Base-by-base conservation (phyloP, 2,329 filamentous ascomycete genomes). In the Fusarium anguioides region DNA sequence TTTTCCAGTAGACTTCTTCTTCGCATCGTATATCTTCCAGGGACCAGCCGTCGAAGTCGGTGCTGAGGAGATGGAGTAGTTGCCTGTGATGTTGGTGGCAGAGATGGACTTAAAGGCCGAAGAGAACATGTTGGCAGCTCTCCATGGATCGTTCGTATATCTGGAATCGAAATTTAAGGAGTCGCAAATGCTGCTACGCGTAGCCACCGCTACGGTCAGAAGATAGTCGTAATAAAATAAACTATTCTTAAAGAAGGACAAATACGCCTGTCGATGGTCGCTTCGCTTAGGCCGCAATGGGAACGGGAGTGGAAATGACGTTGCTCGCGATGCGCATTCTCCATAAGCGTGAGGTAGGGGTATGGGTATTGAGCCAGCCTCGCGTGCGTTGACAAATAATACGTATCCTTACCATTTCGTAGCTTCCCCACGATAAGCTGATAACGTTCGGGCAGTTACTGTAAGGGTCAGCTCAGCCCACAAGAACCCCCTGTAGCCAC, bases 1-100 rank as follows among this genome's bases (percentile, higher is more conserved):
- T 77, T 96, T 97, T 69, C 92, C 93, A 0, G 94, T 97, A 27
- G 91, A 93, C 81, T 97, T 98, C 82, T 96, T 96, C 83, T 97
- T 98, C 60, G 92, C 94, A 81, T 97, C 94, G 84, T 95, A 95
- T 74, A 99, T 96, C 82, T 94, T 97, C 96, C 96, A 99, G 59
- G 94, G 93, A 18, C 96, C 96, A 17, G 94, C 92, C 50, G 88
- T 88, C 49, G 93, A 91, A n/a, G 88, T 90, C 12, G 91, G 87
- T 60, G 87, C 88, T 24, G 89, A 85, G 21, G 93, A 90, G 69
- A 98, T 84, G 71, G 91, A 88, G 80, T 99, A 99, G 81, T 97
- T 96, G 76, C 91, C 89, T 60, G 89, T 90, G 81, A 99, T 98
- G 81, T 97, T 97, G 62, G 92, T 85, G 72, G 87, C 95, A 68